phyloP scores from a whole-genome alignment of 371 early-diverging fungal species.

The Zopfochytrium polystomum region DNA sequence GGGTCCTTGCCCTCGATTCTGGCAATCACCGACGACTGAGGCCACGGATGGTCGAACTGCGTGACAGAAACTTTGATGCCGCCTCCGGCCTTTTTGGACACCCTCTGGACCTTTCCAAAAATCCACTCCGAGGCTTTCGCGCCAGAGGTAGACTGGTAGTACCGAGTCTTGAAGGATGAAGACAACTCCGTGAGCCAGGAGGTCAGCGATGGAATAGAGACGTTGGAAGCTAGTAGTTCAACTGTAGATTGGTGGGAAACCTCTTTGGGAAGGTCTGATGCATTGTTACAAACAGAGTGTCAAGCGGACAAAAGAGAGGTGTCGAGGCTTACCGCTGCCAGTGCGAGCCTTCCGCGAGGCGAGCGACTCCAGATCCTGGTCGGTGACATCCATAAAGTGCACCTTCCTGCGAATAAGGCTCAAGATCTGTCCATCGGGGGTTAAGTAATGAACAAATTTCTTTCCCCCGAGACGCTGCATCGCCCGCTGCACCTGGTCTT shows the following conservation, averaged over 20 bases:
- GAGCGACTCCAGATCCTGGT: slow-evolving; percentile 38
- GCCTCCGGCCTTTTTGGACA: slow-evolving; percentile 31
- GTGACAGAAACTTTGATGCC: slow-evolving; percentile 60
- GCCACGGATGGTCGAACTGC: slow-evolving; percentile 68
- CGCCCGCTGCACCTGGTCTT: too few species aligned
- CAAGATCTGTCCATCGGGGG: too few species aligned
- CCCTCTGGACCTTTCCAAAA: slow-evolving; percentile 51
- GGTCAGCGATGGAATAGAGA: slow-evolving; percentile 64
- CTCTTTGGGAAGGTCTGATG: slow-evolving; percentile 9
- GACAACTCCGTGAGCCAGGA: slow-evolving; percentile 59
- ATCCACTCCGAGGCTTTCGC: slow-evolving; percentile 74
- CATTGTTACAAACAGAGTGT: too few species aligned
- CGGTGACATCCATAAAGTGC: slow-evolving; percentile 85
- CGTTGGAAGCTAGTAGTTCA: slow-evolving; percentile 48
- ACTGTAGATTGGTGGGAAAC: slow-evolving; percentile 53
- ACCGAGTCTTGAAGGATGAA: slow-evolving; percentile 81
- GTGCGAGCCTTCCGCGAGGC: slow-evolving; percentile 2
- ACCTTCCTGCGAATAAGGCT: not conserved
- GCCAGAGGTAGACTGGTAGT: slow-evolving; percentile 66
- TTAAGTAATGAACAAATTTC: too few species aligned
- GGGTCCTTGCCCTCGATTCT: slow-evolving; percentile 46
- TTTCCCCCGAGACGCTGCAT: too few species aligned
- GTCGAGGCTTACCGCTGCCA: too few species aligned
- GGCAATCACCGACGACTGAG: slow-evolving; percentile 60
- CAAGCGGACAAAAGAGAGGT: too few species aligned